These are phyloP conservation scores for Papiliotrema nemorosa DNA, from an alignment of 1,284 basidiomycete genomes.

Conservation along the genomic window DNA sequence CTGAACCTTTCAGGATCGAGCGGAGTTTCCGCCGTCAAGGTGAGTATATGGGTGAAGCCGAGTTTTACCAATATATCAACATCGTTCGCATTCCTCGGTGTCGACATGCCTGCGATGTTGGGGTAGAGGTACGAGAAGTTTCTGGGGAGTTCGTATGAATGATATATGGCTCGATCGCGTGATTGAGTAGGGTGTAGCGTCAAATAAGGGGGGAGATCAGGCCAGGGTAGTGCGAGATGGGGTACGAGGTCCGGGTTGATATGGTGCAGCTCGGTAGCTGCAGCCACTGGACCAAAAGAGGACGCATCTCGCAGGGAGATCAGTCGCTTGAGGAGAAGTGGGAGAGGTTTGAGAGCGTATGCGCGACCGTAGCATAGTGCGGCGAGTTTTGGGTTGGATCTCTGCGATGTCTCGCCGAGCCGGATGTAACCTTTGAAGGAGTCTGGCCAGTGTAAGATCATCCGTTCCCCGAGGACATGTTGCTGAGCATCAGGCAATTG, in stretches of 20 bases:
- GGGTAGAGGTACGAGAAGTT: conserved; percentile 64
- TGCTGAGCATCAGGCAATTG: too few species aligned
- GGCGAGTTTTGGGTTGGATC: conserved; percentile 52
- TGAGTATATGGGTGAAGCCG: conserved; percentile 59
- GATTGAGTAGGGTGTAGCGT: conserved; percentile 11
- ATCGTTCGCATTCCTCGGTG: conserved; percentile 56
- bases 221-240: neutral
- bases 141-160: conserved; percentile 54
- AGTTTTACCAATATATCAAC: conserved; percentile 53
- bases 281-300: conserved; percentile 53
- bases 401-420: conserved; percentile 53
- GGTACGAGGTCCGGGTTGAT: neutral
- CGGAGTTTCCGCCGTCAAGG: conserved; percentile 59
- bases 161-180: conserved; percentile 31
- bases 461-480: conserved; percentile 34
- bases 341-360: conserved; percentile 44
- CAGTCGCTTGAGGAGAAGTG: neutral
- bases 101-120: conserved; percentile 60
- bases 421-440: conserved; percentile 56
- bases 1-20: conserved; percentile 55
- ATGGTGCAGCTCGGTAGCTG: conserved; percentile 45
- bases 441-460: conserved; percentile 43
- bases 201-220: conserved; percentile 36
- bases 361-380: conserved; percentile 58
- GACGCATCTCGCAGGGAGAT: conserved; percentile 44